Percentiles rank a stretch among this genome's conserved stretches.
These are phyloP conservation scores for Plasmodium falciparum DNA, from an alignment of 169 alveolate species.

Conservation along the genomic window DNA sequence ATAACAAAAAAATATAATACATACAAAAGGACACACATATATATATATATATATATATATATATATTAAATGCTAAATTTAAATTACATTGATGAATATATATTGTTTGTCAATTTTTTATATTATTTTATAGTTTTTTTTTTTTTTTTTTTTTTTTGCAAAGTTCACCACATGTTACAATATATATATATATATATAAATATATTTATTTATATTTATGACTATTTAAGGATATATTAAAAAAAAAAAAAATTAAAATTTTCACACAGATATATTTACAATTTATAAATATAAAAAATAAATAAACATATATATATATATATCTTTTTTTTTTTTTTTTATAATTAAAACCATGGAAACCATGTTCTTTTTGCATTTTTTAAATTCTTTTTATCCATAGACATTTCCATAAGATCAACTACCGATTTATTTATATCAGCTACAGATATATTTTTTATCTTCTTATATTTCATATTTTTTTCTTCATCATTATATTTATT, in stretches of 20 bases:
- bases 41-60: constrained; percentile 15
- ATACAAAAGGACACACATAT: not conserved
- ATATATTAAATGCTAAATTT: constrained; percentile 25
- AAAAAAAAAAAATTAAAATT: too few species aligned
- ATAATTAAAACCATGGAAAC: constrained; percentile 75
- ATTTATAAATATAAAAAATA: not conserved
- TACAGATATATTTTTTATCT: constrained; percentile 10
- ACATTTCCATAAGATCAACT: constrained; percentile 60
- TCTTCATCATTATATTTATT: constrained; percentile 7
- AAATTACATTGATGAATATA: too few species aligned
- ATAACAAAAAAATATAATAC: constrained; percentile 12
- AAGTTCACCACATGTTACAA: too few species aligned
- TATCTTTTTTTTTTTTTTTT: not conserved
- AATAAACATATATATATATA: not conserved
- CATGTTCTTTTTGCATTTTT: constrained; percentile 36
- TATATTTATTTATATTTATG: too few species aligned
- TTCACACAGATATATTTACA: too few species aligned
- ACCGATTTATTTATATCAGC: constrained; percentile 43
- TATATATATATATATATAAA: too few species aligned
- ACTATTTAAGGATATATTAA: too few species aligned
- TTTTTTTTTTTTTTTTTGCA: too few species aligned
- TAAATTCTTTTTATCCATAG: constrained; percentile 54
- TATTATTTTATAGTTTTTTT: too few species aligned
- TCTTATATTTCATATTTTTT: constrained; percentile 2
- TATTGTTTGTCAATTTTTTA: too few species aligned